Conservation (phyloP, 2,329 filamentous ascomycete species). For the Xylaria sp. region DNA sequence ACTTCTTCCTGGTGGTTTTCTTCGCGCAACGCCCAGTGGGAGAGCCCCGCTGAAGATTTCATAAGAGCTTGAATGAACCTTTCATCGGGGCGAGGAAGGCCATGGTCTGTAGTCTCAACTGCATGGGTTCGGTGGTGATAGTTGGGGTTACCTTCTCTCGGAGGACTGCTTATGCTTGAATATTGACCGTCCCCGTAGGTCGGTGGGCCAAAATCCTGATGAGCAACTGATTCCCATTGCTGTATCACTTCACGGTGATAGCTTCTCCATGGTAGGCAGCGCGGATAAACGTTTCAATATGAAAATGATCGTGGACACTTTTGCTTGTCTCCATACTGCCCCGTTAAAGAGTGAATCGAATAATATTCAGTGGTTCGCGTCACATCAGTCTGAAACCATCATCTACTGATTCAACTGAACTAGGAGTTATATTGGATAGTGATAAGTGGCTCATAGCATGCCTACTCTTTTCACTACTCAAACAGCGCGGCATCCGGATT, state of each 20-base stretch:
- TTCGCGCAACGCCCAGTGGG: no score
- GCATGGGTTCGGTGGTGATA: background rate
- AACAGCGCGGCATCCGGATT: constrained; percentile 16
- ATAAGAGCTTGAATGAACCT: background rate
- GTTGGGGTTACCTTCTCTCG: constrained; percentile 10
- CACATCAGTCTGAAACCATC: no score
- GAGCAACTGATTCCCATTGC: constrained; percentile 7
- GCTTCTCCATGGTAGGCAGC: constrained; percentile 21
- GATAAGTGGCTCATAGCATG: no score
- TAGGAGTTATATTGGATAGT: no score
- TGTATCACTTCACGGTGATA: constrained; percentile 12
- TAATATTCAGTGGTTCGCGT: no score
- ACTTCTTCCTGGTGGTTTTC: no score
- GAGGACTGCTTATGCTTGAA: constrained; percentile 22
- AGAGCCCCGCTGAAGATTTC: no score
- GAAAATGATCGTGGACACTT: constrained; percentile 13
- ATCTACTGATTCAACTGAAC: no score
- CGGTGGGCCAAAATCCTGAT: background rate
- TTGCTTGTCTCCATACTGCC: no score
- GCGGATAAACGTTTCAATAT: constrained; percentile 23
- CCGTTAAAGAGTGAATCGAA: no score
- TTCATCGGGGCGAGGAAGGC: constrained; percentile 1
- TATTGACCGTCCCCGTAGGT: constrained; percentile 17
- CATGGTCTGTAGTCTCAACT: background rate
- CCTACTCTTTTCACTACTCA: background rate